Conservation (phyloP, 495 filamentous ascomycete genomes). For the Margaritispora aquatica region DNA sequence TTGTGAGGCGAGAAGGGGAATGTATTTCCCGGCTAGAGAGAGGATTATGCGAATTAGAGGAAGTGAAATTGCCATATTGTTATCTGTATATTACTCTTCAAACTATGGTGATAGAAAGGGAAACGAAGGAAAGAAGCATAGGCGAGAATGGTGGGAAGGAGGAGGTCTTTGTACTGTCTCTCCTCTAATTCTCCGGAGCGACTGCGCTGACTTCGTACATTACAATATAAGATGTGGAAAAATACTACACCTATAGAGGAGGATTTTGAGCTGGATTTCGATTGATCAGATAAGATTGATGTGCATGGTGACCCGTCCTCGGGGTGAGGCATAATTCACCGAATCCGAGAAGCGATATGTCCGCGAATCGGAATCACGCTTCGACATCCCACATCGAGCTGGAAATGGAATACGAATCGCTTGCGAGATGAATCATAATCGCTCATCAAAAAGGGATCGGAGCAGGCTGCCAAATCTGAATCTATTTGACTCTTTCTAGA, state of each 20-base stretch:
- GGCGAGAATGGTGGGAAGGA: not conserved
- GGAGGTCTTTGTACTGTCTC: not conserved
- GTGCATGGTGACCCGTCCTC: not conserved
- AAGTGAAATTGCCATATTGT: not conserved
- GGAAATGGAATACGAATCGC: not conserved
- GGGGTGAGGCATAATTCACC: not conserved
- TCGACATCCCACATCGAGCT: not conserved
- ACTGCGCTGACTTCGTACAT: not conserved
- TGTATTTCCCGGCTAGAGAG: not conserved
- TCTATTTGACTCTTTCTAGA: too few relatives aligned
- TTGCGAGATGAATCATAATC: too few relatives aligned
- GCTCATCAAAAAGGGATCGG: not conserved
- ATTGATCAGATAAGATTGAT: constrained; percentile 2
- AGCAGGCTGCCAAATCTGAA: too few relatives aligned
- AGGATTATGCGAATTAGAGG: not conserved
- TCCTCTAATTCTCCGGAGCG: not conserved
- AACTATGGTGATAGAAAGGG: not conserved
- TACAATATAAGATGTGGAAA: not conserved
- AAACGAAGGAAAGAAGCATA: too few relatives aligned
- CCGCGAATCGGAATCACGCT: not conserved
- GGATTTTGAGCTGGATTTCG: not conserved
- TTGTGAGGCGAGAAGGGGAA: not conserved
- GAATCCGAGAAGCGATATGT: not conserved
- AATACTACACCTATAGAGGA: not conserved
- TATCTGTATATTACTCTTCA: not conserved